Base-by-base conservation (phyloP, 345 rosid species). In the Citrus reticulata region DNA sequence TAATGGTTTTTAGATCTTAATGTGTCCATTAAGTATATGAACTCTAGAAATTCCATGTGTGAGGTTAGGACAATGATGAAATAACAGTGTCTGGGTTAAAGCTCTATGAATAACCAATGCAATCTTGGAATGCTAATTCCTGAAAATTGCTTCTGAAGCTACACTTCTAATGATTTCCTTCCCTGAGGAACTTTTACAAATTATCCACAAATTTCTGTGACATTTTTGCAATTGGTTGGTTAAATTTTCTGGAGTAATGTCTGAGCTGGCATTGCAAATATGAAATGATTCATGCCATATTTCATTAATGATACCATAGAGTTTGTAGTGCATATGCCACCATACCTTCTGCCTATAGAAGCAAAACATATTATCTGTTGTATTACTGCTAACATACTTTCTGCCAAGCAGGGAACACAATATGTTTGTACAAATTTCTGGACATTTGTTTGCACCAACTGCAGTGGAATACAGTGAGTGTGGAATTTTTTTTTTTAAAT, bases 391-490 rank as follows among this genome's bases (percentile, higher is more conserved):
- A 77, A 40, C 73, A 80, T 79, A 37, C 57, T 80, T 77, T 79
- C 78, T 57, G 29, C 51, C 79, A 30, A 78, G 77, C 93, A 95
- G 99, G 98, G 99, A 75, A 98, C 98, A 51, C 99, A 96, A 75
- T 96, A 96, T 89, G 99, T 94, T 78, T 96, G 98, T 90, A 92
- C 87, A 80, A 91, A 89, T 88, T 94, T 96, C 95, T 93, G 94
- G 94, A 93, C 97, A 65, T 94, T 96, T 65, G 90, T 96, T 75
- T 96, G 99, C 91, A 96, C 97, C 27, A 92, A 87, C 59, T 96
- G 99, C 85, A 88, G 99, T 89, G 99, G 99, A 81, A 91, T 96
- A 83, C 99, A 96, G 98, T 94, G 87, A 93, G 97, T 86, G 30
- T 67, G 59, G 32, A 39, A 3, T 69, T 4, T 24, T 42, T 10